Percentiles rank a stretch among this genome's conserved stretches.
Conservation (phyloP, 192 early-diverging fungal genomes). For the Geosiphon pyriformis region DNA sequence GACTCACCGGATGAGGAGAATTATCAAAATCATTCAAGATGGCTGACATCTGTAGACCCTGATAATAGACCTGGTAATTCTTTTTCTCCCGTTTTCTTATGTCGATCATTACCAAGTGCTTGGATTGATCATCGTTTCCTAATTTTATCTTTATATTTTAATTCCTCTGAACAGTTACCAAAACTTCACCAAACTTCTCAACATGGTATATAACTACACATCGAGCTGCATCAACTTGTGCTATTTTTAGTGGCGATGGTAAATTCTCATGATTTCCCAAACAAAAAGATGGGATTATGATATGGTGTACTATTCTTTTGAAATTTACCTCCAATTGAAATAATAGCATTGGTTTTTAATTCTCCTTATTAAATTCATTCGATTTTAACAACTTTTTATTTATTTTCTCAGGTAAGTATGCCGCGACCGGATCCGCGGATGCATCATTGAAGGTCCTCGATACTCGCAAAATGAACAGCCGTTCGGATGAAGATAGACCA, state of each 20-base stretch:
- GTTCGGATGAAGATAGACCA: slow-evolving; percentile 70
- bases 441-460: slow-evolving; percentile 88
- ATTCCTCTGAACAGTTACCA: slow-evolving; percentile 25
- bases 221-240: slow-evolving; percentile 63
- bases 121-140: slow-evolving; percentile 1
- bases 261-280: slow-evolving; percentile 8
- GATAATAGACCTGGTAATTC: slow-evolving; percentile 34
- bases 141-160: background rate
- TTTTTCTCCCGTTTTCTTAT: slow-evolving; percentile 15
- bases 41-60: slow-evolving; percentile 29
- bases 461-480: slow-evolving; percentile 70
- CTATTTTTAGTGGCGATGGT: slow-evolving; percentile 64
- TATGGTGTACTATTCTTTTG: no score
- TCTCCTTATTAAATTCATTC: no score
- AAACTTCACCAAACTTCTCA: slow-evolving; percentile 48
- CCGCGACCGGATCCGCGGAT: slow-evolving; percentile 87
- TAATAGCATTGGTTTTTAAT: no score
- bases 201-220: slow-evolving; percentile 75
- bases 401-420: slow-evolving; percentile 67
- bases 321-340: no score
- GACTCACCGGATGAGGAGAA: slow-evolving; percentile 27
- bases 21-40: slow-evolving; percentile 13
- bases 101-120: slow-evolving; percentile 16
- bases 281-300: no score
- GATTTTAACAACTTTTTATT: no score